Evolutionary conservation across 805 yeast genomes (phyloP), one percentile per base, ranked within the genome.

Genomic region (Yamadazyma takamatsuzukensis): DNA sequence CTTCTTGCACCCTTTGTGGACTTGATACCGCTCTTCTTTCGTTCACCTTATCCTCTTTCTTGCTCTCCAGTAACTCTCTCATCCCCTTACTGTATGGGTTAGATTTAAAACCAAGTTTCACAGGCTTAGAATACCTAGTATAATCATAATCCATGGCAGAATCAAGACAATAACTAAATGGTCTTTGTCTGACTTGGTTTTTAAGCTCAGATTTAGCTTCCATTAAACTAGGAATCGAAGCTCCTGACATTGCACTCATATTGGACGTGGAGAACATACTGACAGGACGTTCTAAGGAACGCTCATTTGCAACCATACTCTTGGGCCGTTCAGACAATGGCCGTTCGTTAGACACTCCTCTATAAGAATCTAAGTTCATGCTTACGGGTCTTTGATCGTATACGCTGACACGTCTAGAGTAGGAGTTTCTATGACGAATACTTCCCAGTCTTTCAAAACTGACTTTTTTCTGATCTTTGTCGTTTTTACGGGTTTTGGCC

Each of bases 111-210:
- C 12, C 27, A 2, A 19, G 17, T 7, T 17, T 15, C 12, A 4
- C 12, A 4, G 34, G 31, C 18, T 21, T 17, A 6, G 28, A 18
- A 27, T 28, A 36, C n/a, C 30, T 31, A 2, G 41, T 34, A 19
- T 30, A 27, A 9, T 34, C 32, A 33, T 59, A 59, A 24, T 56
- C 49, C 19, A 37, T 42, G 4, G 48, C 45, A 6, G 40, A 25
- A 31, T 58, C 65, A 15, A 59, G 43, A 34, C 56, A 47, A 28
- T 34, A 48, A 31, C 54, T 53, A 35, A 47, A 52, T 2, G 62
- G 62, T 21, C 53, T 36, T 37, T 55, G 57, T 28, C 53, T 39
- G 2, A 54, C 54, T 19, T 36, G 29, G 7, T 37, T 33, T 27
- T 42, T 44, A 28, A 54, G 25, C 15, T 44, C 53, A 3, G 32